Base-by-base conservation (phyloP, 2,329 filamentous ascomycete species). In the Talaromyces verruculosus region DNA sequence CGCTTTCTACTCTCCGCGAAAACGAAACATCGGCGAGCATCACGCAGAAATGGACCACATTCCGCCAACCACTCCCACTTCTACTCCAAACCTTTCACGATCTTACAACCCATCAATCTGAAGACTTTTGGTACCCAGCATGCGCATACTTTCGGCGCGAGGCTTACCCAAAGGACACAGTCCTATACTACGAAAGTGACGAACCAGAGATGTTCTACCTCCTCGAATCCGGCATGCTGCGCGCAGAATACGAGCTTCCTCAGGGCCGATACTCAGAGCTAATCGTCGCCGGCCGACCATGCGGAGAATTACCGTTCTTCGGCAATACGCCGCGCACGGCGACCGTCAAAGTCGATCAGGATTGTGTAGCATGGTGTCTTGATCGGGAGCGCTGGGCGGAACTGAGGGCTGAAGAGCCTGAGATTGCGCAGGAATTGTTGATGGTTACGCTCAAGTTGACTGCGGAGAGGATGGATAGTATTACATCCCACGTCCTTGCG, bases 51-150 rank as follows among this genome's bases (percentile, higher is more conserved):
- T 98, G 93, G 91, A 88, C 90, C 72, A 88, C 88, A 71, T 96
- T 97, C 77, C 91, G 91, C 70, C 93, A 97, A 75, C 95, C 95
- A 0, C 86, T 98, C 7, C 91, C 92, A 1, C 87, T 99, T 57
- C 92, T 99, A 77, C 85, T 99, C 28, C 94, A 97, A 76, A 92
- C 95, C n/a, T 98, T 99, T 80, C 90, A 95, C 74, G 91, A 92
- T 53, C 82, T 97, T 13, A 96, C 91, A 61, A 83, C 88, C 62
- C 30, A 61, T 11, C 88, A 91, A 76, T 95, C 94, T 73, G 93
- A 97, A 77, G 93, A 97, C 77, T 98, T 98, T 76, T 99, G 95
- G 95, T 94, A 93, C 78, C 87, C 87, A 1, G 89, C 89, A 0
- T 87, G 87, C 4, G 82, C 86, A 0, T 98, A 91, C 80, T 97